These are phyloP conservation scores for Candida corydali DNA, from an alignment of 805 yeast genomes.

Conservation along the genomic window DNA sequence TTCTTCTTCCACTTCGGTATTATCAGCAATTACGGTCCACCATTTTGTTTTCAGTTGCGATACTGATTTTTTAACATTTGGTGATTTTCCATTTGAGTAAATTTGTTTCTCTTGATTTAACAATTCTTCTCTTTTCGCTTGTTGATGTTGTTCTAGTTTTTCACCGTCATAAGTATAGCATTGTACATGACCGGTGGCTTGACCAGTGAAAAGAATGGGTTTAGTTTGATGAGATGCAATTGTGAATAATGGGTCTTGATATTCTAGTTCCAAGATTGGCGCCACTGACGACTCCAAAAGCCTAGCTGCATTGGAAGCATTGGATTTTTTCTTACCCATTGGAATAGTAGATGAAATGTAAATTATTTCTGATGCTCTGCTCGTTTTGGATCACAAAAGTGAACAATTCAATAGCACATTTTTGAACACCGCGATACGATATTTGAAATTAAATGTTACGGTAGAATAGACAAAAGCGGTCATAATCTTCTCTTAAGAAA, in stretches of 20 bases:
- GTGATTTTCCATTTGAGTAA: conserved; percentile 19
- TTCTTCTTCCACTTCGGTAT: conserved; percentile 16
- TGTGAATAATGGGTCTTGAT: conserved; percentile 67
- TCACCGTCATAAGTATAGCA: conserved; percentile 56
- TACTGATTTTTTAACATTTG: conserved; percentile 21
- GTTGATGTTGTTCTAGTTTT: conserved; percentile 32
- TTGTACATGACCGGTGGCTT: conserved; percentile 77
- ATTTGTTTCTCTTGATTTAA: conserved; percentile 20
- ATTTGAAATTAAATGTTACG: no score
- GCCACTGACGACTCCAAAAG: conserved; percentile 30
- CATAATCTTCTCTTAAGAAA: no score
- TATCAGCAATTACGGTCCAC: conserved; percentile 41
- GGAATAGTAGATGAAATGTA: neutral
- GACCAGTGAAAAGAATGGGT: conserved; percentile 62
- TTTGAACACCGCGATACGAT: no score
- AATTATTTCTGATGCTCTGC: neutral
- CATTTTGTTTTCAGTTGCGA: conserved; percentile 37
- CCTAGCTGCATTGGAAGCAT: conserved; percentile 22
- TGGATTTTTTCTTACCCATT: conserved; percentile 25
- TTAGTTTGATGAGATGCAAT: conserved; percentile 73
- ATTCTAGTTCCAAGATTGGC: conserved; percentile 45
- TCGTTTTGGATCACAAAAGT: no score
- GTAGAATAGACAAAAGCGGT: no score
- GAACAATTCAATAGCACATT: no score
- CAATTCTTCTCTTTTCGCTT: conserved; percentile 18